phyloP scores from a whole-genome alignment of 345 rosid species.

The Eucalyptus microcorys region DNA sequence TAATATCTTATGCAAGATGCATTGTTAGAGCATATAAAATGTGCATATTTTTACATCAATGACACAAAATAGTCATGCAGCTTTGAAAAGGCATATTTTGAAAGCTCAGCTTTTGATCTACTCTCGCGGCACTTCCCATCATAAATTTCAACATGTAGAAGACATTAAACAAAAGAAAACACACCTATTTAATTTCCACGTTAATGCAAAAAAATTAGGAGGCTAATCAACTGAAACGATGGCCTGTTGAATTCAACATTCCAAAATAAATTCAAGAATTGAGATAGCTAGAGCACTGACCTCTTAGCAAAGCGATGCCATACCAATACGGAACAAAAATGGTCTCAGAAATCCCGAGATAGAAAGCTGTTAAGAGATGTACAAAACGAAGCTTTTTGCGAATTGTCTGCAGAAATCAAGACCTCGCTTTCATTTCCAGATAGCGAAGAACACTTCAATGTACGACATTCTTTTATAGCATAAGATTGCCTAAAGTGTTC shows the following conservation, averaged over 20 bases:
- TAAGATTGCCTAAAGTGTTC: background rate
- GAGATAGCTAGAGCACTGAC: background rate
- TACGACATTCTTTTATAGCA: background rate
- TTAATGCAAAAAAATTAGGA: background rate
- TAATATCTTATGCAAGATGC: background rate
- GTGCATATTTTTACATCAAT: background rate
- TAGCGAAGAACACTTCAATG: background rate
- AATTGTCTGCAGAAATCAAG: background rate
- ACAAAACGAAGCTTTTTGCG: background rate
- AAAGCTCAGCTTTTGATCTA: background rate
- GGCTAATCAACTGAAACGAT: background rate
- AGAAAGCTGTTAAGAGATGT: background rate
- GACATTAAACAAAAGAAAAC: background rate
- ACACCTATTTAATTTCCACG: background rate
- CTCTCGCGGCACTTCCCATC: background rate
- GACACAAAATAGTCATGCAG: background rate
- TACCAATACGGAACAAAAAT: background rate
- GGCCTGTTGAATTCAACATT: background rate
- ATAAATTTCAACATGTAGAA: background rate
- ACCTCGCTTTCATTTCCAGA: background rate
- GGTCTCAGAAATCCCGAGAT: background rate
- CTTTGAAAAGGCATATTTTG: background rate
- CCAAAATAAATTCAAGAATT: background rate
- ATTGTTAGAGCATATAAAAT: background rate
- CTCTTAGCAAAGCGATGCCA: background rate